Evolutionary conservation across 2,329 filamentous ascomycete genomes (phyloP), one percentile per base, ranked within the genome.

Genomic region (Microcyclospora pomicola): DNA sequence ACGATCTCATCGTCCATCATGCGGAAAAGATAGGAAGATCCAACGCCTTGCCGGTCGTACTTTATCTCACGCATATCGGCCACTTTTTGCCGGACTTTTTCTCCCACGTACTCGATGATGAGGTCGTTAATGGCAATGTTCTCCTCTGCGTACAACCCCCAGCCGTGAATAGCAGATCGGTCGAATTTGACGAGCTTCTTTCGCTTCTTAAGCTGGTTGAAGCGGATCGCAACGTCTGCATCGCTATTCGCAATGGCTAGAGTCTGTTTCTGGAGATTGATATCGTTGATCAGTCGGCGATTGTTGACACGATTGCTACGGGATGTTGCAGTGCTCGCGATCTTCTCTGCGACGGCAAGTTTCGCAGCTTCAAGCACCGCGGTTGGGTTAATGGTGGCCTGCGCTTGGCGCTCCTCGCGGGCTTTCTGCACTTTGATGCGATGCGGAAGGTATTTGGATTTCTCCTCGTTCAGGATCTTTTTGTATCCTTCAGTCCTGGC

Each of bases 101-200:
- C 91, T 43, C 91, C 91, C 9, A 98, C 91, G 58, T 98, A 98
- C 64, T 98, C 91, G 55, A 98, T 98, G 58, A 98, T 98, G 86
- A 98, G 95, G 62, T 98, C 91, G 59, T 94, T 92, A 59, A 88
- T 86, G 42, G 82, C 75, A 46, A 98, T 98, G 56, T 93, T 91
- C 63, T 98, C 91, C 70, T 95, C 88, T 3, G 91, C 87, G 56
- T 98, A 98, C 19, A 98, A 66, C 19, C 91, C 91, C 91, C 91
- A 98, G 54, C 95, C 96, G 64, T 98, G 91, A 52, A 98, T 98
- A 33, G 91, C 91, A 37, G 91, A 98, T 33, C 91, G 77, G 40
- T 88, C 91, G 62, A 98, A 98, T 58, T 92, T 91, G 59, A 98
- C 91, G 1, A 88, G 87, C 69, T 98, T 98, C 76, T 96, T 98